These are phyloP conservation scores for Phyllosticta capitalensis DNA, from an alignment of 2,329 filamentous ascomycete genomes.

Conservation along the genomic window DNA sequence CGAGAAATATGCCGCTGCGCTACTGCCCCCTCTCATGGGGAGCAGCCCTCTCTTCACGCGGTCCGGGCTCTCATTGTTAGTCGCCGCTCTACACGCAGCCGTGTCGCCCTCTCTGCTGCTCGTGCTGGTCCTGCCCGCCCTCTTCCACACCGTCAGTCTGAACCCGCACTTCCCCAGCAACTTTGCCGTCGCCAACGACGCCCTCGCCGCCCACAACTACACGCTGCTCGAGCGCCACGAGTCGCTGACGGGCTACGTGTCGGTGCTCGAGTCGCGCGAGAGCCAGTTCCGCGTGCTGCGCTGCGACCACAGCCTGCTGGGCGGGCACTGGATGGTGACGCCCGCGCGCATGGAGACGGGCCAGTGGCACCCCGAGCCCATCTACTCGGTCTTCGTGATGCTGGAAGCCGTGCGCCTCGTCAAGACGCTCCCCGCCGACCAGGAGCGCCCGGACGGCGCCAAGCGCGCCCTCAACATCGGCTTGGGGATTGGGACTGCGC, in stretches of 20 bases:
- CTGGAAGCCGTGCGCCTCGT: conserved; percentile 84
- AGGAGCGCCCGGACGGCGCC: conserved; percentile 45
- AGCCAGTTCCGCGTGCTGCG: conserved; percentile 72
- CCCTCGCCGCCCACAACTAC: conserved; percentile 58
- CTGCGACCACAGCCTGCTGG: conserved; percentile 88
- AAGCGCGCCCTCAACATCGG: conserved; percentile 81
- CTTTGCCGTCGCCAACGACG: conserved; percentile 54
- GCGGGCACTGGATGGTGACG: conserved; percentile 75
- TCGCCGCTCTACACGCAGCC: conserved; percentile 56
- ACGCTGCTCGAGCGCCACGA: conserved; percentile 71
- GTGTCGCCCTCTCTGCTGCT: conserved; percentile 61
- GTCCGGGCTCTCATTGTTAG: conserved; percentile 59
- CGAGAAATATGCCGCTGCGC: conserved; percentile 31
- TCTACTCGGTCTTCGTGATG: conserved; percentile 94
- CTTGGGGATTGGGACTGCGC: conserved; percentile 84
- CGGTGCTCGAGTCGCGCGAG: conserved; percentile 67
- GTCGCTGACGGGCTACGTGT: conserved; percentile 85
- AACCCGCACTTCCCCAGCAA: conserved; percentile 67
- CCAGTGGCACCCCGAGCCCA: conserved; percentile 62
- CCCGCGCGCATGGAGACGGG: conserved; percentile 28
- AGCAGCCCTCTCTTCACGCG: conserved; percentile 56
- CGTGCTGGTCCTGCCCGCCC: conserved; percentile 57
- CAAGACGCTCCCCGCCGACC: conserved; percentile 36
- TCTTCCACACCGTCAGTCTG: conserved; percentile 59
- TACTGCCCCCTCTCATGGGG: conserved; percentile 47